Evolutionary conservation across 2,329 filamentous ascomycete genomes (phyloP).

Genomic region (Colletotrichum chlorophyti): DNA sequence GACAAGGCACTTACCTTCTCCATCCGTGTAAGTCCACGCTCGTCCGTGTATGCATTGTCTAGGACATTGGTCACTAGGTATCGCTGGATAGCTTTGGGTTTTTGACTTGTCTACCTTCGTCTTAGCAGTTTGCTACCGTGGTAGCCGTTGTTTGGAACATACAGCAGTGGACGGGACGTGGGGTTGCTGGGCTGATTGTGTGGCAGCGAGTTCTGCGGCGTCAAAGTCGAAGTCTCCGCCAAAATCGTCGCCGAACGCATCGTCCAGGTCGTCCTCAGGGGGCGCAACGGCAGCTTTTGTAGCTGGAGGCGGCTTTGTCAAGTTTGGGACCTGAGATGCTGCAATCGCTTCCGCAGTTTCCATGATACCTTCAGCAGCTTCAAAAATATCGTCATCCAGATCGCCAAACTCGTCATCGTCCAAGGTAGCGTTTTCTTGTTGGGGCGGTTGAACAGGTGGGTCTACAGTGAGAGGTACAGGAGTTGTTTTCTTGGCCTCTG

Average conservation of each 20-base stretch:
- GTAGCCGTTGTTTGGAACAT: constrained; percentile 39
- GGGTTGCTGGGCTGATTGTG: constrained; percentile 61
- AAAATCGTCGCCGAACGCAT: constrained; percentile 76
- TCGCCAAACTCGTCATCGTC: constrained; percentile 73
- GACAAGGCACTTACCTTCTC: constrained; percentile 70
- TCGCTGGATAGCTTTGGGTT: constrained; percentile 80
- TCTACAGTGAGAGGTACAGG: neutral
- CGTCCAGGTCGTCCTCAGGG: constrained; percentile 57
- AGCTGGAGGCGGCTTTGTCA: constrained; percentile 6
- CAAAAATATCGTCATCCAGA: constrained; percentile 66
- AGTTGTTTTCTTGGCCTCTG: constrained; percentile 3
- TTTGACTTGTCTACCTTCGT: constrained; percentile 68
- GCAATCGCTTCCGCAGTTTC: constrained; percentile 4
- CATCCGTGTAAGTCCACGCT: constrained; percentile 61
- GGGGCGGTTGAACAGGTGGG: neutral
- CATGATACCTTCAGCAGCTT: constrained; percentile 52
- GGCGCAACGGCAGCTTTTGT: neutral
- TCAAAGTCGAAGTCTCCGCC: constrained; percentile 83
- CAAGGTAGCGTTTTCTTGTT: constrained; percentile 27
- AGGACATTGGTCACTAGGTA: constrained; percentile 81
- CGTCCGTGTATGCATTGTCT: constrained; percentile 71
- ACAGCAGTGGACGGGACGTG: constrained; percentile 38
- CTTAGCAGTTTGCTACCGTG: constrained; percentile 64
- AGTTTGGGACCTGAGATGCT: constrained; percentile 14
- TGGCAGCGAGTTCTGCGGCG: constrained; percentile 75